phyloP scores from a whole-genome alignment of 1,284 basidiomycete species.

The Malassezia vespertilionis region DNA sequence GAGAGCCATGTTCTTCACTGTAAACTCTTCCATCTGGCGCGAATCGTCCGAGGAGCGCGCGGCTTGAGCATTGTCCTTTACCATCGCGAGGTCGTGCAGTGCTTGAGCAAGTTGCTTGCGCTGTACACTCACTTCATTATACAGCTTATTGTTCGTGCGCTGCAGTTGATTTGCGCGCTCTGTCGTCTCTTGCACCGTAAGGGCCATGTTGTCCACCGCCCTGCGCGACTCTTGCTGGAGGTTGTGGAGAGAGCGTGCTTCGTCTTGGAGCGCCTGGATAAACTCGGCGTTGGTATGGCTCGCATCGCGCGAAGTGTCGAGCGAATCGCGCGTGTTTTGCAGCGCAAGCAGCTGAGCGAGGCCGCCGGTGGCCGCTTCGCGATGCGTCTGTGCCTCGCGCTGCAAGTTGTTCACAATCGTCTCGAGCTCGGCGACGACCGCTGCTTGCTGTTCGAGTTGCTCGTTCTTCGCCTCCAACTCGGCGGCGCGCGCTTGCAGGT shows the following conservation, averaged over 20 bases:
- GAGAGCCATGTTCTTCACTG: constrained; percentile 67
- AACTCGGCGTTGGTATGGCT: constrained; percentile 26
- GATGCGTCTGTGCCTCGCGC: constrained; percentile 38
- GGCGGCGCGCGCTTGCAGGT: constrained; percentile 56
- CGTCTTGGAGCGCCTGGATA: constrained; percentile 34
- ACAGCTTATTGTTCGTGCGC: constrained; percentile 59
- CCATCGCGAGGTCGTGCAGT: constrained; percentile 60
- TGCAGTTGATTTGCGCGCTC: constrained; percentile 59
- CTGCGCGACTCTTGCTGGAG: constrained; percentile 35
- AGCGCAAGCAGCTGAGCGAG: constrained; percentile 37
- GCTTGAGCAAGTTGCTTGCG: constrained; percentile 65
- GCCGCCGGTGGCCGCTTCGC: constrained; percentile 33
- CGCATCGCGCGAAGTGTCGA: constrained; percentile 6
- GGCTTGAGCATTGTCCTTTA: constrained; percentile 50
- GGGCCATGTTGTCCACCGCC: constrained; percentile 46
- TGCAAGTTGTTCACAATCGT: constrained; percentile 57
- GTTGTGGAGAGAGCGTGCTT: constrained; percentile 35
- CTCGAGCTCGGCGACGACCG: constrained; percentile 64
- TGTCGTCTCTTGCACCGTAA: constrained; percentile 59
- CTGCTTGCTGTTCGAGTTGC: constrained; percentile 38
- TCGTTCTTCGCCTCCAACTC: constrained; percentile 58
- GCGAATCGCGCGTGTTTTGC: constrained; percentile 26
- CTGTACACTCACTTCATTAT: constrained; percentile 66
- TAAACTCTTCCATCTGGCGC: constrained; percentile 62
- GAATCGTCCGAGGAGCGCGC: constrained; percentile 4